Base-by-base conservation (phyloP, 2,329 filamentous ascomycete species). In the Podosphaera fusca region DNA sequence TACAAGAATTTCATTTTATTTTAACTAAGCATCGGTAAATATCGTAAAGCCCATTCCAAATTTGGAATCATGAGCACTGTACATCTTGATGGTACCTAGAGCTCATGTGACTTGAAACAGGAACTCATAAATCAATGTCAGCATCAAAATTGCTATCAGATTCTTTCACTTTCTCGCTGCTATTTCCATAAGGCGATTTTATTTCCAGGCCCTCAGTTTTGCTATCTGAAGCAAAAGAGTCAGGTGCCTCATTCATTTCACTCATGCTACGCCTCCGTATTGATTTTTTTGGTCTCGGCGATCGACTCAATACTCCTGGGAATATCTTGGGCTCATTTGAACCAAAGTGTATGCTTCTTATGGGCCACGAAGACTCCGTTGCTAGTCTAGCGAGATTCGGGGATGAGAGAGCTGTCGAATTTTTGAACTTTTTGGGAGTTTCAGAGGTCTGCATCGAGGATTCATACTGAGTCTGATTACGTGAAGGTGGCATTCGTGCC, bases 291-390 rank as follows among this genome's bases (percentile, higher is more conserved):
- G 10, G 12, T 52, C 14, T 52, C 14, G 50, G 35, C 6, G 50
- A 52, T n/a, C 66, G 59, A 56, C 71, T 69, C 55, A 87, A 75
- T 36, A 88, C 75, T 0, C 84, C 84, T 0, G 85, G 85, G 61
- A 87, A 85, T 60, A 87, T 79, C 60, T 74, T 76, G 9, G 83
- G 84, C 67, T 87, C 83, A 54, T 72, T 75, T 2, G 75, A 78
- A 10, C 73, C 76, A 9, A 79, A 73, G 52, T 70, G 67, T 31
- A 65, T 66, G 9, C 67, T 64, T 56, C 73, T 69, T 6, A 69
- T 63, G 12, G 69, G 61, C 68, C 70, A 70, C 29, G 66, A 61
- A n/a, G 66, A 63, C 29, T 73, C 71, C 58, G 66, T 62, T 10
- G 63, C 62, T 34, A 61, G 57, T 61, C 60, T 10, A 61, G 62